These are phyloP conservation scores for Aegle marmelos DNA, from an alignment of 345 rosid genomes.

Conservation along the genomic window DNA sequence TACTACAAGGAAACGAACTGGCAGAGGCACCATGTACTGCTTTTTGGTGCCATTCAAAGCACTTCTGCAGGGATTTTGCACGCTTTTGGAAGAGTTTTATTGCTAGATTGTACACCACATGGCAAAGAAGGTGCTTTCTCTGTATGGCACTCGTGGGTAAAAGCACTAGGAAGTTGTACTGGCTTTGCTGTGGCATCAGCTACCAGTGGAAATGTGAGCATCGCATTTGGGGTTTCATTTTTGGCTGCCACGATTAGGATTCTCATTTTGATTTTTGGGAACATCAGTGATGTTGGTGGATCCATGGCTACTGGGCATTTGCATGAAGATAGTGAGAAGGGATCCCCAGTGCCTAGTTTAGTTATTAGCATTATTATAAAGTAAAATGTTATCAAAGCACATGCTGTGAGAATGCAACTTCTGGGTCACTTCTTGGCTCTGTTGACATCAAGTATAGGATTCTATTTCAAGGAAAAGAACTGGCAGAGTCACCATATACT, in stretches of 20 bases:
- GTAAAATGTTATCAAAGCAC: constrained; percentile 27
- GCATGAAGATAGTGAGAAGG: constrained; percentile 12
- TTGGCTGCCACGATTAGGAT: constrained; percentile 25
- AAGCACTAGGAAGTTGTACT: constrained; percentile 39
- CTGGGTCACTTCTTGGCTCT: constrained; percentile 37
- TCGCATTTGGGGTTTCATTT: constrained; percentile 41
- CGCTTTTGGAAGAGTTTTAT: constrained; percentile 44
- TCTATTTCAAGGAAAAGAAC: no score
- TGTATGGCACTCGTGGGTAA: constrained; percentile 46
- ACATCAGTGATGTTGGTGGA: constrained; percentile 51
- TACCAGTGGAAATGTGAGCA: constrained; percentile 30
- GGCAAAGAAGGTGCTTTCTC: constrained; percentile 56
- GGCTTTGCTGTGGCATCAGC: constrained; percentile 54
- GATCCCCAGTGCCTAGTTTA: background rate
- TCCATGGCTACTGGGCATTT: constrained; percentile 44
- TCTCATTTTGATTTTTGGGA: constrained; percentile 41
- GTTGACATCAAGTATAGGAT: no score
- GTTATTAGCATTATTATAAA: no score
- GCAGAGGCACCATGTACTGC: constrained; percentile 30
- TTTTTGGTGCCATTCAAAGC: constrained; percentile 50
- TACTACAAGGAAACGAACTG: constrained; percentile 34
- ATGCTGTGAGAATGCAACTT: constrained; percentile 47
- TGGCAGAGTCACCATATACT: background rate
- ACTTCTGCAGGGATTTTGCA: constrained; percentile 47
- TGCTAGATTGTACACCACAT: constrained; percentile 45